These are phyloP conservation scores for Tricladium varicosporioides DNA, from an alignment of 2,329 filamentous ascomycete genomes.

Conservation along the genomic window DNA sequence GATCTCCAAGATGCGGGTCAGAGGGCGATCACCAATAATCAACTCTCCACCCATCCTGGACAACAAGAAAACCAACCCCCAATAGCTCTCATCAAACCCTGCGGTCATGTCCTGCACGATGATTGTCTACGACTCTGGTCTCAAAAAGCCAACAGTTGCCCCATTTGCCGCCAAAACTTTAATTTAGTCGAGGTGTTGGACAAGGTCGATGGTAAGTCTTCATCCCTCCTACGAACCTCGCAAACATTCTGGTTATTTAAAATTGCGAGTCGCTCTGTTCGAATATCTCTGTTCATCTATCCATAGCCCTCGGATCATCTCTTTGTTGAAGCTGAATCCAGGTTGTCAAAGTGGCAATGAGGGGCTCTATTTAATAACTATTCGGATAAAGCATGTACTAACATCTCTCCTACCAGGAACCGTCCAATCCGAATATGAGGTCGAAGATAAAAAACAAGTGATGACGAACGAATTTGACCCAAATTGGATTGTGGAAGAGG, in stretches of 20 bases:
- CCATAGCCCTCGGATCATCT: background rate
- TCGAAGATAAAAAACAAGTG: conserved; percentile 84
- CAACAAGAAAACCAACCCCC: conserved; percentile 19
- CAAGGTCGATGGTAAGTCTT: conserved; percentile 70
- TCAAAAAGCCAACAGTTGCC: conserved; percentile 94
- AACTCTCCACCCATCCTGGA: conserved; percentile 25
- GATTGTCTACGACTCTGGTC: conserved; percentile 92
- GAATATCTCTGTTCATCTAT: background rate
- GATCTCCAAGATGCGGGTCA: conserved; percentile 22
- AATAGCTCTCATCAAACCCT: conserved; percentile 66
- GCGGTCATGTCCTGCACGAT: conserved; percentile 90
- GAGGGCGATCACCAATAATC: conserved; percentile 20
- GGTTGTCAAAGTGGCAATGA: background rate
- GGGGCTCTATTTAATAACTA: background rate
- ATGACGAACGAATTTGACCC: conserved; percentile 75
- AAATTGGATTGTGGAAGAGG: conserved; percentile 68
- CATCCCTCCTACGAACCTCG: conserved; percentile 13
- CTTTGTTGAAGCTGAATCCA: background rate
- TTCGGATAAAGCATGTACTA: too few species aligned
- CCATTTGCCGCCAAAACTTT: conserved; percentile 91
- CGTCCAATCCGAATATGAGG: conserved; percentile 56
- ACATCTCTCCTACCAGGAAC: conserved; percentile 42
- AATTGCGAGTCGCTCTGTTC: conserved; percentile 11
- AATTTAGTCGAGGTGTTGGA: conserved; percentile 85
- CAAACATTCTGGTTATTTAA: background rate